phyloP scores from a whole-genome alignment of 352 stramenopile species.

The Pythium rishiriense region DNA sequence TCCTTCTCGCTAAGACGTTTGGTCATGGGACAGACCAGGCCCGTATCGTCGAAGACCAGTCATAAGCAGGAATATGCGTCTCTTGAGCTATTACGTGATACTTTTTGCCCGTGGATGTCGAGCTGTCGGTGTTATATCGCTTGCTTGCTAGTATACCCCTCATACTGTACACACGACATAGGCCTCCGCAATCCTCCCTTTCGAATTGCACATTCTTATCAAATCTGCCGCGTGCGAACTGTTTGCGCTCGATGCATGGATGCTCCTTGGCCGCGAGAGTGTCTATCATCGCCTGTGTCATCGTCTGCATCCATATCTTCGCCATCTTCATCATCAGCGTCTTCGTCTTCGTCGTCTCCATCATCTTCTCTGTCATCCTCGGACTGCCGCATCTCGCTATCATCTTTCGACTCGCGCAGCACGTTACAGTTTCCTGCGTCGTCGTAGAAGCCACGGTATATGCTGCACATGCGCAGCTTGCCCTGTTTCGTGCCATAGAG shows the following conservation, averaged over 20 bases:
- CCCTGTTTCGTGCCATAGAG: constrained; percentile 98
- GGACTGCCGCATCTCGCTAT: constrained; percentile 5
- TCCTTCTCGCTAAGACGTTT: constrained; percentile 83
- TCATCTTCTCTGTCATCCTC: constrained; percentile 19
- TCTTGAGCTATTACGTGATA: constrained; percentile 6
- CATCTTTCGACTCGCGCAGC: constrained; percentile 38
- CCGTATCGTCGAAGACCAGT: constrained; percentile 70
- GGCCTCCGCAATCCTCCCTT: constrained; percentile 1
- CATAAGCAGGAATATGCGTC: constrained; percentile 26
- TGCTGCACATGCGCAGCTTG: constrained; percentile 89
- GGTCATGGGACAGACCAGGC: constrained; percentile 62
- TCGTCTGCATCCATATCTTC: constrained; percentile 27
- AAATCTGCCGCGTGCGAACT: background rate
- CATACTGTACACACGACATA: constrained; percentile 10
- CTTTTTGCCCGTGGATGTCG: background rate
- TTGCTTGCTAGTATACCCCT: constrained; percentile 5
- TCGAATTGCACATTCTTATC: constrained; percentile 8
- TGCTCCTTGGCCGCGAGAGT: background rate
- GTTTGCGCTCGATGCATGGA: background rate
- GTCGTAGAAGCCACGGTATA: constrained; percentile 71
- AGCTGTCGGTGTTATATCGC: constrained; percentile 1
- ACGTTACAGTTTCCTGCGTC: constrained; percentile 85
- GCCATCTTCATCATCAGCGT: constrained; percentile 16
- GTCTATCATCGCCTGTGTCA: constrained; percentile 1
- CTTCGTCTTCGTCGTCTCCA: constrained; percentile 15